Conservation (phyloP, 495 filamentous ascomycete species). For the Tricharina praecox region DNA sequence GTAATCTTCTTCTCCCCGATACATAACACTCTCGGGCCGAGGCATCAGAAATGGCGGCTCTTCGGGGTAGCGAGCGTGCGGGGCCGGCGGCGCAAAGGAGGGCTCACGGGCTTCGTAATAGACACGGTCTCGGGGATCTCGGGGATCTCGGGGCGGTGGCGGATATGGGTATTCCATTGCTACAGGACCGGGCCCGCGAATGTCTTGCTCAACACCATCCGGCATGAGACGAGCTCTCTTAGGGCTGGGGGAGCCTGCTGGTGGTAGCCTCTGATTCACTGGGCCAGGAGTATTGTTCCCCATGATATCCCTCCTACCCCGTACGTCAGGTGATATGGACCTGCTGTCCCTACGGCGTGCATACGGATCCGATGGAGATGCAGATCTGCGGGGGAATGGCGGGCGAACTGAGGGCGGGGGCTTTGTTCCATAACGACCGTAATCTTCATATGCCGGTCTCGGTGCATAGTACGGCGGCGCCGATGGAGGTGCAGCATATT, state of each 20-base stretch:
- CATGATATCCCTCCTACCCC: conserved; percentile 10
- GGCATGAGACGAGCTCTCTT: no score
- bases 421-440: conserved; percentile 13
- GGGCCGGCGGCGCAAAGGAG: conserved; percentile 16
- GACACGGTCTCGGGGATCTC: conserved; percentile 2
- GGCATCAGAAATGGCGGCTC: conserved; percentile 5
- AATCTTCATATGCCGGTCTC: conserved; percentile 21
- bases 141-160: no score
- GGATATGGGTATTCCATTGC: neutral
- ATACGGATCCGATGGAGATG: conserved; percentile 15
- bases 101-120: conserved; percentile 17
- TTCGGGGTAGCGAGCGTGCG: conserved; percentile 12
- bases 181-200: neutral
- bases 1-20: conserved; percentile 15
- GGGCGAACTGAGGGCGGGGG: conserved; percentile 9
- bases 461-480: conserved; percentile 14
- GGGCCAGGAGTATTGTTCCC: neutral
- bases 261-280: neutral
- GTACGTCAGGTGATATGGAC: conserved; percentile 15
- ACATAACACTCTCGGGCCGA: conserved; percentile 14
- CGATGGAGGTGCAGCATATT: conserved; percentile 14
- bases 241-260: neutral
- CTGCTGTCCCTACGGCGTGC: conserved; percentile 13
- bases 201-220: no score
- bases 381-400: conserved; percentile 17